These are phyloP conservation scores for Alternaria arborescens DNA, from an alignment of 2,329 filamentous ascomycete genomes.

Conservation along the genomic window DNA sequence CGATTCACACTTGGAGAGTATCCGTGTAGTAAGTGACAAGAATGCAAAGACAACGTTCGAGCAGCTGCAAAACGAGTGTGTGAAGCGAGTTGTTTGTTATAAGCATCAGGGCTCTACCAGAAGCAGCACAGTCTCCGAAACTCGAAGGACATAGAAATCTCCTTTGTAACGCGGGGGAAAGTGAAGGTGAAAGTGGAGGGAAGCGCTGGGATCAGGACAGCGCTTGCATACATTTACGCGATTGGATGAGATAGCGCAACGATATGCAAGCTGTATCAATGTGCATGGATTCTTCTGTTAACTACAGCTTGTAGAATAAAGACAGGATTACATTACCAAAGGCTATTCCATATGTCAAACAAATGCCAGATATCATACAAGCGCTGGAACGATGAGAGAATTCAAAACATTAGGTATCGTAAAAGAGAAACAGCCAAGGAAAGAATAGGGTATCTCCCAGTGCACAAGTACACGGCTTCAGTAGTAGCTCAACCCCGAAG, in stretches of 20 bases:
- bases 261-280: neutral
- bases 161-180: neutral
- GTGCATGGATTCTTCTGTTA: neutral
- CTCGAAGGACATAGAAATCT: neutral
- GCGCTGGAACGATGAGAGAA: neutral
- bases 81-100: neutral
- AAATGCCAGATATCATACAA: neutral
- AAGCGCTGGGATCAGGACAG: neutral
- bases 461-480: slow-evolving; percentile 20
- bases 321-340: neutral
- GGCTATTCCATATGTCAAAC: neutral
- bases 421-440: neutral
- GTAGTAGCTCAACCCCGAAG: slow-evolving; percentile 42
- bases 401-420: neutral
- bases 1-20: neutral
- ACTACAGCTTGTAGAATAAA: neutral
- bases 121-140: neutral
- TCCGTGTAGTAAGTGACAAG: neutral
- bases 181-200: neutral
- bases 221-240: neutral
- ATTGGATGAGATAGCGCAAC: neutral
- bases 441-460: neutral
- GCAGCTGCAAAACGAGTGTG: neutral
- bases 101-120: neutral
- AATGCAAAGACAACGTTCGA: neutral